Conservation (phyloP, 305 asterid species). For the Rubia balearica region DNA sequence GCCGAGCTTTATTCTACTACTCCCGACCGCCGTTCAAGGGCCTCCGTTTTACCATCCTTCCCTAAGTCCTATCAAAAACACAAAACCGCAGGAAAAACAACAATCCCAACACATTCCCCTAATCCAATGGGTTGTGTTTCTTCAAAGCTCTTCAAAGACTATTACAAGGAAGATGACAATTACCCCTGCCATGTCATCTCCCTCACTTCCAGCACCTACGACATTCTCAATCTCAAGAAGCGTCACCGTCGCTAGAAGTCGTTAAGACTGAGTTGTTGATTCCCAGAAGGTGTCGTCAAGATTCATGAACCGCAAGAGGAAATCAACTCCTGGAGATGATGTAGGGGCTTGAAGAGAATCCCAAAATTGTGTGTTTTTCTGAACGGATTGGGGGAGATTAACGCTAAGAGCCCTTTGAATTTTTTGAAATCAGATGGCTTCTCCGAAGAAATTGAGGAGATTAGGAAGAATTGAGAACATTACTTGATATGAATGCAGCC, state of each 20-base stretch:
- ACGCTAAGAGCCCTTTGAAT: conserved; percentile 54
- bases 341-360: conserved; percentile 46
- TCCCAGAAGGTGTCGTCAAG: conserved; percentile 36
- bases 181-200: conserved; percentile 59
- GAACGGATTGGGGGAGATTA: conserved; percentile 31
- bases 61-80: neutral
- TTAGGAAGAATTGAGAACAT: conserved; percentile 62
- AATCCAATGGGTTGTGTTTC: conserved; percentile 77
- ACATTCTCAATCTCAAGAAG: conserved; percentile 58
- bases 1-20: no score
- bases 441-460: conserved; percentile 56
- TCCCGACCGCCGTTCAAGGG: no score
- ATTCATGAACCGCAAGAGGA: conserved; percentile 60
- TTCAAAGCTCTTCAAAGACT: conserved; percentile 44
- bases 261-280: conserved; percentile 24
- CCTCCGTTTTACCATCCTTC: conserved; percentile 12
- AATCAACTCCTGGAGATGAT: conserved; percentile 84
- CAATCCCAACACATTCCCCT: conserved; percentile 18
- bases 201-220: conserved; percentile 82
- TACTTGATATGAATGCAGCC: conserved; percentile 38
- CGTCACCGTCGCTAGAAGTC: conserved; percentile 12
- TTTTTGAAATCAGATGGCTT: conserved; percentile 47
- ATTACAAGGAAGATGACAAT: conserved; percentile 30
- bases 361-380: conserved; percentile 44
- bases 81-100: conserved; percentile 6